phyloP scores from a whole-genome alignment of 1,284 basidiomycete genomes.

The Apiotrichum montevideense region DNA sequence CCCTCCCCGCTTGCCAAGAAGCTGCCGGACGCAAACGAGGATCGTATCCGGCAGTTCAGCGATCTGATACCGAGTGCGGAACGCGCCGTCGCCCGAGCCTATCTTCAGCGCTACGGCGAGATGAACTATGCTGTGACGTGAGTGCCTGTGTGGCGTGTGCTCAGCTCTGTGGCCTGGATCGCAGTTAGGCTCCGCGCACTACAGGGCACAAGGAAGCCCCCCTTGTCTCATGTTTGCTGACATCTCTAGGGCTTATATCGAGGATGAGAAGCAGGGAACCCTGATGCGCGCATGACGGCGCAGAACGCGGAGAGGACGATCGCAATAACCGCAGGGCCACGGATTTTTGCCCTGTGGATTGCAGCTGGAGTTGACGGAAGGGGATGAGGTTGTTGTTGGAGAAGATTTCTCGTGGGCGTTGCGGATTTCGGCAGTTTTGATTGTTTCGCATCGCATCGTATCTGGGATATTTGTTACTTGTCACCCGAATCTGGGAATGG shows the following conservation, averaged over 20 bases:
- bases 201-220: no score
- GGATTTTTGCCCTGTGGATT: no score
- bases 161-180: no score
- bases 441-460: no score
- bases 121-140: conserved; percentile 69
- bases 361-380: no score
- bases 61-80: conserved; percentile 73
- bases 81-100: conserved; percentile 60
- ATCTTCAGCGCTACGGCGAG: conserved; percentile 63
- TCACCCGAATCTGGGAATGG: no score
- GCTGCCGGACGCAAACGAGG: conserved; percentile 17
- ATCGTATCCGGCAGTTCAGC: conserved; percentile 58
- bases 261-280: conserved; percentile 73
- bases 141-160: conserved; percentile 11
- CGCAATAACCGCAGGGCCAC: no score
- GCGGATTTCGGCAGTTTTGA: no score
- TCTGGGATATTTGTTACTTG: no score
- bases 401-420: no score
- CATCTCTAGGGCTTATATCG: conserved; percentile 61
- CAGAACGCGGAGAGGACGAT: not conserved
- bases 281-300: conserved; percentile 36
- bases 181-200: no score
- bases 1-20: conserved; percentile 8
- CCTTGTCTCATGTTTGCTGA: not conserved
- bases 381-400: no score